Percentiles rank a stretch among this genome's conserved stretches.
Conservation (phyloP, 1,284 basidiomycete genomes). For the Mycena citricolor region DNA sequence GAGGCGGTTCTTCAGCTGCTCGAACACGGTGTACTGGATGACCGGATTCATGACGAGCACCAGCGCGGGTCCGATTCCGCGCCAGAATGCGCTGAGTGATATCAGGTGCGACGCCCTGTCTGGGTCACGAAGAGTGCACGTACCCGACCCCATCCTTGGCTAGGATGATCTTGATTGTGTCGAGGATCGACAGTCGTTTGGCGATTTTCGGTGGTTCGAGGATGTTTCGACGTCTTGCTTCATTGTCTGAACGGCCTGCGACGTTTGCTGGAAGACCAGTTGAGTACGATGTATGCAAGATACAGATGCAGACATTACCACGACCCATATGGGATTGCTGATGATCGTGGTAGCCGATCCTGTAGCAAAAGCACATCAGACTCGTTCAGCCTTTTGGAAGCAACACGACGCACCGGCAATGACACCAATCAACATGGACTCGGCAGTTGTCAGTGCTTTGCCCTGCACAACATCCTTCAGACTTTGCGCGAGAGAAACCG, state of each 20-base stretch:
- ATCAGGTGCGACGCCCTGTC: constrained; percentile 2
- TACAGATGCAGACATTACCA: constrained; percentile 31
- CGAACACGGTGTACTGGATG: constrained; percentile 83
- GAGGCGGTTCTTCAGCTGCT: constrained; percentile 82
- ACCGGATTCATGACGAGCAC: constrained; percentile 96
- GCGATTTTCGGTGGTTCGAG: constrained; percentile 29
- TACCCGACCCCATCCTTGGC: constrained; percentile 70
- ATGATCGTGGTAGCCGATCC: constrained; percentile 90
- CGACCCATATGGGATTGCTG: constrained; percentile 94
- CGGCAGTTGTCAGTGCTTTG: constrained; percentile 76
- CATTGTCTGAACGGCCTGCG: constrained; percentile 76
- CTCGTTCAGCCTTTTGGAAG: not conserved
- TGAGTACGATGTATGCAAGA: not conserved
- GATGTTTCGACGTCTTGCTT: constrained; percentile 29
- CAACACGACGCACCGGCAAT: constrained; percentile 65
- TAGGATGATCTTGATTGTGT: constrained; percentile 75
- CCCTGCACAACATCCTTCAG: too few relatives aligned
- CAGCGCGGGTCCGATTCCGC: constrained; percentile 94
- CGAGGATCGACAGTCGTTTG: constrained; percentile 64
- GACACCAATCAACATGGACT: constrained; percentile 89
- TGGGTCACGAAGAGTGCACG: constrained; percentile 13
- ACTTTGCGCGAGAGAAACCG: too few relatives aligned
- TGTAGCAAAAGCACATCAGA: constrained; percentile 29
- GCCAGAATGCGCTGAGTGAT: constrained; percentile 73
- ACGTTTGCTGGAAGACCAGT: constrained; percentile 60